These are phyloP conservation scores for Dillenia turbinata DNA, from an alignment of 164 flowering plant genomes.

Conservation along the genomic window DNA sequence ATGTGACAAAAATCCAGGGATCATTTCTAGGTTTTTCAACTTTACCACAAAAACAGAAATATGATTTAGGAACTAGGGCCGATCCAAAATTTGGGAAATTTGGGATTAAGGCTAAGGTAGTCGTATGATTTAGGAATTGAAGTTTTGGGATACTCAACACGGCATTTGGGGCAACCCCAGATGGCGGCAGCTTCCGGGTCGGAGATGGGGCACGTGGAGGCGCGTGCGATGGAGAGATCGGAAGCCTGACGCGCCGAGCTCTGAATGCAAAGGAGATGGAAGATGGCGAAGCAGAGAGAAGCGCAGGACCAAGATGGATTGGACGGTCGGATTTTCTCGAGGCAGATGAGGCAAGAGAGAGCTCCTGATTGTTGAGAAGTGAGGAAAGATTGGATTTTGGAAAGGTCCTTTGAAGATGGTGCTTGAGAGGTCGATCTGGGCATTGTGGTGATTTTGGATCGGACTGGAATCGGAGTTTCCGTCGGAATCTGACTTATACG, in stretches of 20 bases:
- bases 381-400: conserved; percentile 82
- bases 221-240: conserved; percentile 57
- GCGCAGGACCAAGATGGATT: conserved; percentile 89
- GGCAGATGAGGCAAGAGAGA: conserved; percentile 88
- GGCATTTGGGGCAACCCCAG: conserved; percentile 95
- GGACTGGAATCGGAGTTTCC: conserved; percentile 29
- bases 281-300: conserved; percentile 67
- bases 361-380: conserved; percentile 72
- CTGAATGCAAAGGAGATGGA: conserved; percentile 89
- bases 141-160: conserved; percentile 56
- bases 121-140: no score
- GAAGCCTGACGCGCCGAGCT: conserved; percentile 87
- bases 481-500: conserved; percentile 37
- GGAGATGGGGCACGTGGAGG: conserved; percentile 46
- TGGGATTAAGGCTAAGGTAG: no score
- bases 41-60: conserved; percentile 82
- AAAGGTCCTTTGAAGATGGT: conserved; percentile 70
- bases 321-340: conserved; percentile 59
- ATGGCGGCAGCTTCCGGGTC: conserved; percentile 40
- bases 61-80: conserved; percentile 53
- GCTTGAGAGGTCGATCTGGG: conserved; percentile 50
- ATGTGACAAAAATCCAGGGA: conserved; percentile 93
- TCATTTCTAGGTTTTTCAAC: conserved; percentile 60
- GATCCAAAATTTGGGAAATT: no score
- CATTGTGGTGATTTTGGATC: conserved; percentile 15